Conservation (phyloP, 2,329 filamentous ascomycete genomes). For the Ascochyta rabiei region DNA sequence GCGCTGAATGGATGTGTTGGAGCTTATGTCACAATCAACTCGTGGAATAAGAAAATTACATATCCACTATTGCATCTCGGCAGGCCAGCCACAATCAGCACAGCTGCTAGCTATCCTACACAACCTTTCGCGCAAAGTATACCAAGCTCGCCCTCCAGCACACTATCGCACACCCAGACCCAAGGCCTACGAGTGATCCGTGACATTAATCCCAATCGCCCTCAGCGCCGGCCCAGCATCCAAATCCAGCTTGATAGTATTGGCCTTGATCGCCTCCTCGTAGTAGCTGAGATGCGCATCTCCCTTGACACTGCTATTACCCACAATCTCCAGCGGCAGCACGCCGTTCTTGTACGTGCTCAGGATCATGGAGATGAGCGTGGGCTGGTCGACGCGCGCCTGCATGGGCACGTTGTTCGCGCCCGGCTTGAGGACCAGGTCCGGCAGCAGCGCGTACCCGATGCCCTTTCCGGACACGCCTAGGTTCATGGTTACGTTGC, state of each 20-base stretch:
- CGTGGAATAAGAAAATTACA: neutral
- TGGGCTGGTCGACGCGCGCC: conserved; percentile 59
- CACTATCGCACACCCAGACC: no score
- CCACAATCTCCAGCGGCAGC: conserved; percentile 62
- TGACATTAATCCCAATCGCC: conserved; percentile 35
- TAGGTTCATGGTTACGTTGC: conserved; percentile 68
- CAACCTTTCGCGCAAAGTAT: neutral
- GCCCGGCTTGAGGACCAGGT: conserved; percentile 66
- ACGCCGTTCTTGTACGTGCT: conserved; percentile 61
- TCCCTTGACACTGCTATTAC: conserved; percentile 58
- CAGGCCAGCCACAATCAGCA: neutral
- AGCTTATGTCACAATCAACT: no score
- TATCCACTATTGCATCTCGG: neutral
- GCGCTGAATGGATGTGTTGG: no score
- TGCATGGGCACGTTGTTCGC: conserved; percentile 62
- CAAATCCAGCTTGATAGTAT: conserved; percentile 60
- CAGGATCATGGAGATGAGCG: conserved; percentile 55
- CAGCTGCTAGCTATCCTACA: neutral
- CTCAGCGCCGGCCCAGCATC: conserved; percentile 46
- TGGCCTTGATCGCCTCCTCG: conserved; percentile 59
- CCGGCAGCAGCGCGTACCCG: conserved; percentile 63
- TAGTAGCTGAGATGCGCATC: conserved; percentile 64
- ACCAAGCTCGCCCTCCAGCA: no score
- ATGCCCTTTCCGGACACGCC: conserved; percentile 59
- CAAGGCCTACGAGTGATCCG: conserved; percentile 2